Evolutionary conservation across 371 early-diverging fungal species (phyloP).

Genomic region (Syncephalastrum contaminatum): DNA sequence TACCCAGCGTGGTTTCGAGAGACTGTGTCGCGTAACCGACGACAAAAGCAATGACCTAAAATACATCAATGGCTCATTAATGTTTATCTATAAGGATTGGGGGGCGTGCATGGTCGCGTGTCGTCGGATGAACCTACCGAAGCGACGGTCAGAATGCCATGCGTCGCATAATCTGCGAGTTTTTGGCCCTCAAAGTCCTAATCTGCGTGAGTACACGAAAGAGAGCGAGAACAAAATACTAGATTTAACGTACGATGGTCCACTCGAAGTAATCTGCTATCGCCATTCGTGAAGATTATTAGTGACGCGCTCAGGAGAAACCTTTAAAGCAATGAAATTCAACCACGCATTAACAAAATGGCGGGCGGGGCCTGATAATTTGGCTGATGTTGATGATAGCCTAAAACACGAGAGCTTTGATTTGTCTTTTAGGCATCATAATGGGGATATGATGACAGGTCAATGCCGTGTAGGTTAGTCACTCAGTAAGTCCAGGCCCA

Average conservation of each 20-base stretch:
- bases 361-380: too few relatives aligned
- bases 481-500: too few relatives aligned
- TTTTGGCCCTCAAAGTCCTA: constrained; percentile 29
- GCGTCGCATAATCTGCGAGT: constrained; percentile 25
- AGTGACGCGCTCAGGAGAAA: not conserved
- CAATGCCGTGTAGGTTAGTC: too few relatives aligned
- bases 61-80: too few relatives aligned
- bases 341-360: too few relatives aligned
- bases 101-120: not conserved
- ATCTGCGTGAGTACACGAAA: not conserved
- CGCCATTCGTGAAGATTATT: not conserved
- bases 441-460: too few relatives aligned
- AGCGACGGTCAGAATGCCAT: constrained; percentile 21
- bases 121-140: constrained; percentile 21
- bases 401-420: too few relatives aligned
- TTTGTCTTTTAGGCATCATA: too few relatives aligned
- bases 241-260: constrained; percentile 12
- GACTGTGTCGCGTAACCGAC: constrained; percentile 15
- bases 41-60: constrained; percentile 19
- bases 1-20: constrained; percentile 9
- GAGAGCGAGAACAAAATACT: not conserved
- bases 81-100: not conserved
- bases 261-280: constrained; percentile 15
- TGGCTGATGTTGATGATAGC: too few relatives aligned
- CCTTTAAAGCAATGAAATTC: too few relatives aligned